Base-by-base conservation (phyloP, 1,284 basidiomycete species). In the Athelia psychrophila region DNA sequence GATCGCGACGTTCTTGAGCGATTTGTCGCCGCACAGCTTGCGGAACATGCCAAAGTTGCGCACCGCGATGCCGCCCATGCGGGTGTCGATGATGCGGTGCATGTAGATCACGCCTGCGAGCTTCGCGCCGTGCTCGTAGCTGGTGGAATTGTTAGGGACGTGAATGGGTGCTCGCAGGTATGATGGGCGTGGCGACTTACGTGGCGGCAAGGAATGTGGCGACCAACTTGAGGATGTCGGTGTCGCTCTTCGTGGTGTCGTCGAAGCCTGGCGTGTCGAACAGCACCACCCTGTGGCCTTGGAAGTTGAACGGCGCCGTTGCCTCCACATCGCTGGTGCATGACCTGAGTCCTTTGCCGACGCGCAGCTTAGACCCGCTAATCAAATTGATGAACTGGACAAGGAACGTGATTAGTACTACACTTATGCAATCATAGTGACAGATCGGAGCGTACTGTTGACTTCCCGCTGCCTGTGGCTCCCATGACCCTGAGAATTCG, bases 31-130 rank as follows among this genome's bases (percentile, higher is more conserved):
- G 56, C 80, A 81, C 10, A 82, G 66, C 51, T 74, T 71, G 44
- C 75, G 67, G 61, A 81, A 79, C 62, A 80, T 71, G 35, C 66
- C 67, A 52, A 81, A 79, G 60, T 77, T 81, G 42, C 76, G 73
- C 22, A 67, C 67, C 18, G 77, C 76, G 22, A 76, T 75, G 25
- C 79, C 79, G 36, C 76, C 76, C 59, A 82, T 70, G 22, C 77
- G 65, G 60, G 71, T 66, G 56, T 81, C 80, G 48, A 76, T 72
- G 55, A 82, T 82, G 4, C 77, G 73, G 56, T 82, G 79, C 65
- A 80, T 68, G 63, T 81, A 82, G 46, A 82, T 72, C 58, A 82
- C 68, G 0, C 80, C 80, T 2, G 72, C 67, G 19, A 81, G 66
- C 50, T 70, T 74, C 49, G 58, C 59, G 25, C 71, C 73, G 42